Evolutionary conservation across 225 moss, liverwort and hornwort species (phyloP), one percentile per base, ranked within the genome.

Genomic region (Sphagnum tenellum): DNA sequence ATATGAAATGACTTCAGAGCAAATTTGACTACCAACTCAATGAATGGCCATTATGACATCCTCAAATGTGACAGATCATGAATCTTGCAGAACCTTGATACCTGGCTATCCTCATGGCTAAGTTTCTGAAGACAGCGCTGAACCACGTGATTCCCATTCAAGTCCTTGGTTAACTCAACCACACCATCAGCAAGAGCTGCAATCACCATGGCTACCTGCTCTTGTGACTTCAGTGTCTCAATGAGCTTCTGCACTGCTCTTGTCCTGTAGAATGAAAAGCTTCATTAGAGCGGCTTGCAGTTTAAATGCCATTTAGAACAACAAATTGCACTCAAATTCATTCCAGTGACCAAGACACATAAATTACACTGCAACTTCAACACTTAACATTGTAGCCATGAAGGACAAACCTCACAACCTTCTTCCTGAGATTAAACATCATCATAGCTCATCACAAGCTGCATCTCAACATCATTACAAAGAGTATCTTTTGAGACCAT

Each of bases 201-300:
- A 56, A 77, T 82, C 8, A 86, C 86, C 86, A 86, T 86, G 7
- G 69, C 49, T 14, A 86, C 81, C 57, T 86, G 86, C 51, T 82
- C 86, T 51, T 79, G 68, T 57, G 82, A 75, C 75, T 86, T 82
- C 69, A 86, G 56, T 44, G 86, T 86, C 66, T 86, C 86, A 63
- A 86, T 82, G 45, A 86, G 70, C 71, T 82, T 86, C 67, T 86
- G 86, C 60, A 86, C 86, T 10, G 86, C 86, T 73, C 86, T 74
- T 4, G 86, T 86, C 59, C 86, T 86, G 75, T 47, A 47, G 5
- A 63, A 55, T 55, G 54, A 55, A 11, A 55, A 55, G 11, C 7
- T 55, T 29, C 29, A 29, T 29, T 29, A 29, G 29, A 1, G 29
- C 1, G 29, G 1, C 29, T 29, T 29, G 29, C 29, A 29, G 29